phyloP scores from a whole-genome alignment of 345 rosid species.

The Salix purpurea region DNA sequence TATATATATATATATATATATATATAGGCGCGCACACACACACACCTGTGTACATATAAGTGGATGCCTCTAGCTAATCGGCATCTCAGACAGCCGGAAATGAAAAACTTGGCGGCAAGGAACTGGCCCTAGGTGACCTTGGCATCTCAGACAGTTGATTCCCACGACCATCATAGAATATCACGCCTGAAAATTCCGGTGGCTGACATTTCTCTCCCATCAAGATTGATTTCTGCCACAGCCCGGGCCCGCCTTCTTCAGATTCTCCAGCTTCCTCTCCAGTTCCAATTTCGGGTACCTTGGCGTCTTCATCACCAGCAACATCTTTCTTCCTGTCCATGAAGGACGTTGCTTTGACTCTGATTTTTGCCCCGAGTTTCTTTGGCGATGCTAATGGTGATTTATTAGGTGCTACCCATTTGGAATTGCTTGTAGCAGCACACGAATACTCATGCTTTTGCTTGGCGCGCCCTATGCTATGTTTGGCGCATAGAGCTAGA shows the following conservation, averaged over 20 bases:
- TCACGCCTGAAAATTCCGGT: slow-evolving; percentile 18
- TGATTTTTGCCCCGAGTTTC: slow-evolving; percentile 3
- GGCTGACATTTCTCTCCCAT: slow-evolving; percentile 15
- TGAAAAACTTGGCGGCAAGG: not conserved
- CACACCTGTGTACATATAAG: not conserved
- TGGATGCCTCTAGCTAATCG: not conserved
- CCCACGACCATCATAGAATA: slow-evolving; percentile 14
- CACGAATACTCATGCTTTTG: not conserved
- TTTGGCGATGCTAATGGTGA: slow-evolving; percentile 12
- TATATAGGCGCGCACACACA: too few species aligned
- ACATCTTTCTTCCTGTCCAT: not conserved
- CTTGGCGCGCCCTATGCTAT: not conserved
- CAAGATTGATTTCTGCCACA: slow-evolving; percentile 19
- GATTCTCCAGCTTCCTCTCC: not conserved
- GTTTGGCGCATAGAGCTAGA: slow-evolving; percentile 27
- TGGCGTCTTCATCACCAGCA: not conserved
- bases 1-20: too few species aligned
- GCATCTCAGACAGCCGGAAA: slow-evolving; percentile 1
- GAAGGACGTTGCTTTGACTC: not conserved
- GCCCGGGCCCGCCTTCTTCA: not conserved
- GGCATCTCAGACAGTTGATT: slow-evolving; percentile 11
- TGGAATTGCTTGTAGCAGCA: not conserved
- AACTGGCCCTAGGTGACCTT: slow-evolving; percentile 10
- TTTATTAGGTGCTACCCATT: not conserved
- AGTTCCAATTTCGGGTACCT: not conserved